Evolutionary conservation across 208 protist genomes (phyloP), one percentile per base, ranked within the genome.

Genomic region (Porcisia deanei): DNA sequence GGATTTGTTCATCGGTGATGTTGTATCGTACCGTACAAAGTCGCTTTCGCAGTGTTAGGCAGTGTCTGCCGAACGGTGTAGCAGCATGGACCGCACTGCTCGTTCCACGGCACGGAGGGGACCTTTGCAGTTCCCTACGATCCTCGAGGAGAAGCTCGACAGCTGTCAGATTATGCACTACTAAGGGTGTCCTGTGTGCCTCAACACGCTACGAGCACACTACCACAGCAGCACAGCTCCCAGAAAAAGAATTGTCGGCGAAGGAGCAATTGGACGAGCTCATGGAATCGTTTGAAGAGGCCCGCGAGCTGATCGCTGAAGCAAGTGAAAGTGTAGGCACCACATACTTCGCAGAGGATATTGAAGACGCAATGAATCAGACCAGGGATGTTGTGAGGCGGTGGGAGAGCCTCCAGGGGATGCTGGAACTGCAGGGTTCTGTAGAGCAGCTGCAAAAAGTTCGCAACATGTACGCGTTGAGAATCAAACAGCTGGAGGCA

Each of bases 261-360:
- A 71, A 82, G 49, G 73, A 77, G 7, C 80, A 84, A 49, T 53
- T 96, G 25, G 84, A 82, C 39, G 85, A 88, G 18, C 61, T 93
- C 39, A 89, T 89, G 79, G 89, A 94, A 2, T 69, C 70, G 3
- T 94, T 94, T 73, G 82, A 70, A 1, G 89, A 96, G 73, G 83
- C 91, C 4, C 80, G 88, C 1, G 89, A 90, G 70, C 79, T 96
- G 18, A 93, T 93, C 43, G 69, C 71, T 20, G 91, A 96, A 45
- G 84, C 91, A 0, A 80, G 76, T 39, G 91, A 96, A 25, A 93
- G 86, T 39, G 75, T 85, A 6, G 89, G 91, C 45, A 91, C 88
- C 18, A 87, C 86, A 0, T 96, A 96, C 74, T 91, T 88, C 57
- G 60, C 65, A 14, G 91, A 94, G 4, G 91, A 96, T 64, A 85